phyloP scores from a whole-genome alignment of 352 stramenopile species.

The Globisporangium parvum region DNA sequence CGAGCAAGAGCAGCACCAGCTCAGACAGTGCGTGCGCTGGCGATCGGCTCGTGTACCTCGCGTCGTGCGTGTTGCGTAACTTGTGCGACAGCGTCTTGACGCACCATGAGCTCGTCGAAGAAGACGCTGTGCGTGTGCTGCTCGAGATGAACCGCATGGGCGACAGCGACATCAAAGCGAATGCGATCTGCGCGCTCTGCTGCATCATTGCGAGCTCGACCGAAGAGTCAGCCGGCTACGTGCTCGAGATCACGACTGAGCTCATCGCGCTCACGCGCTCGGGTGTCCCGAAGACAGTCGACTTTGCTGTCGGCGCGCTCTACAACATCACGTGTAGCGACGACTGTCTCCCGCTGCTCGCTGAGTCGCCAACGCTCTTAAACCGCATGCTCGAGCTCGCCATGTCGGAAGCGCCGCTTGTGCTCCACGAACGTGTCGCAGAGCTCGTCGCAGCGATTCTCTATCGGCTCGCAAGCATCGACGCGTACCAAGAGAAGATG shows the following conservation, averaged over 20 bases:
- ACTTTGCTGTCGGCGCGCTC: slow-evolving; percentile 56
- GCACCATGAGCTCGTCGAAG: slow-evolving; percentile 66
- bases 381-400: slow-evolving; percentile 36
- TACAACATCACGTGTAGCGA: slow-evolving; percentile 80
- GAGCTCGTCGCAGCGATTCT: slow-evolving; percentile 51
- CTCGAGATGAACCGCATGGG: slow-evolving; percentile 50
- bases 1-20: not conserved
- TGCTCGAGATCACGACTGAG: slow-evolving; percentile 47
- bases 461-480: slow-evolving; percentile 35
- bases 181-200: slow-evolving; percentile 61
- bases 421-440: slow-evolving; percentile 25
- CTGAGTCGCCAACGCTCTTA: slow-evolving; percentile 25
- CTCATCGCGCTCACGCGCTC: slow-evolving; percentile 43
- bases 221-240: slow-evolving; percentile 39
- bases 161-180: slow-evolving; percentile 49
- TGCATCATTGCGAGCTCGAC: slow-evolving; percentile 60
- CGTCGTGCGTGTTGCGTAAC: slow-evolving; percentile 70
- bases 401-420: slow-evolving; percentile 4
- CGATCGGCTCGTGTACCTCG: slow-evolving; percentile 35
- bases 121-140: slow-evolving; percentile 40
- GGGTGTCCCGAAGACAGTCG: slow-evolving; percentile 19
- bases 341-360: slow-evolving; percentile 44
- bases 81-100: slow-evolving; percentile 68
- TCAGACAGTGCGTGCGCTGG: not conserved
- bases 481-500: slow-evolving; percentile 17